Conservation (phyloP, 768 basidiomycete genomes). For the Sistotremastrum niveocremeum region DNA sequence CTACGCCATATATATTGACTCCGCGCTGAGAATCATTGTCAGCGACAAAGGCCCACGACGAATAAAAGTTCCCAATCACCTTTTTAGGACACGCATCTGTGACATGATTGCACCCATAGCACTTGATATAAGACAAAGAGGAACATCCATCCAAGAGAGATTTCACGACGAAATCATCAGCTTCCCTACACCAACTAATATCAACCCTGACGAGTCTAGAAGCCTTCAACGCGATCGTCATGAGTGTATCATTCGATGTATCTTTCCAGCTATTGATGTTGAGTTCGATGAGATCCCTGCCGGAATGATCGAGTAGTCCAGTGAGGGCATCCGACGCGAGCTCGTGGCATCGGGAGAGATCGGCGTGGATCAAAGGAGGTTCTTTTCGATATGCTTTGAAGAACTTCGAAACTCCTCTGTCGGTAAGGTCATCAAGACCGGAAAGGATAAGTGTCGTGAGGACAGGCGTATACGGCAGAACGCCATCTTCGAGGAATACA, state of each 20-base stretch:
- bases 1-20: conserved; percentile 12
- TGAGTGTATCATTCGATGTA: conserved; percentile 34
- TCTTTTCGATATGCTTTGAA: conserved; percentile 33
- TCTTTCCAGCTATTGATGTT: conserved; percentile 71
- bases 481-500: conserved; percentile 41
- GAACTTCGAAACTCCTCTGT: conserved; percentile 54
- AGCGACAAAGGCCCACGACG: background rate
- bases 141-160: conserved; percentile 38
- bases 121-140: conserved; percentile 30
- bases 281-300: conserved; percentile 39
- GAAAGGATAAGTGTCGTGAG: conserved; percentile 44
- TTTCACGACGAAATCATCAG: conserved; percentile 76
- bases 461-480: conserved; percentile 32
- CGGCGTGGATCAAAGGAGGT: conserved; percentile 35
- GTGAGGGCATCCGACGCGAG: conserved; percentile 41
- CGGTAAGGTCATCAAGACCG: conserved; percentile 48
- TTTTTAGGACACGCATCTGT: conserved; percentile 33
- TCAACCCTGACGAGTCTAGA: conserved; percentile 47
- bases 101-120: conserved; percentile 42
- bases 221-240: conserved; percentile 23
- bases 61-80: conserved; percentile 19
- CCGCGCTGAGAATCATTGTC: conserved; percentile 3
- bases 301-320: conserved; percentile 59
- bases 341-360: conserved; percentile 49
- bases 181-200: conserved; percentile 71